A percentile compares a stretch with the other conserved stretches of the same genome.
Conservation (phyloP, 495 filamentous ascomycete species). For the Annulohypoxylon nitens region DNA sequence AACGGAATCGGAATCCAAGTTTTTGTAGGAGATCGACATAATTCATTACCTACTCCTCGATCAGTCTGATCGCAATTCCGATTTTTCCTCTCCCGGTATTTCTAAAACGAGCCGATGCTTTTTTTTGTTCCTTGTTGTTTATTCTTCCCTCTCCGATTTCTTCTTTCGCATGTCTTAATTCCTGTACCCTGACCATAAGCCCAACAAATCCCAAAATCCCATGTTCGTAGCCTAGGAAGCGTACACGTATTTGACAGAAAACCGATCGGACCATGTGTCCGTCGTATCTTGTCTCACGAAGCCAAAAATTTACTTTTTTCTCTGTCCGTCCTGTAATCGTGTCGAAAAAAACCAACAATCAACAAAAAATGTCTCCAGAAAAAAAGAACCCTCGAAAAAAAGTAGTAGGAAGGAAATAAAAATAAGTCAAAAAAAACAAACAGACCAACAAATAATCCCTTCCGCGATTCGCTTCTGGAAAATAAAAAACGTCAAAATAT, state of each 20-base stretch:
- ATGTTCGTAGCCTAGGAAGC: constrained; percentile 17
- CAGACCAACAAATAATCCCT: constrained; percentile 22
- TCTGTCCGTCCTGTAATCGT: constrained; percentile 44
- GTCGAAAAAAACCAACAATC: constrained; percentile 19
- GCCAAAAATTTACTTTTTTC: constrained; percentile 46
- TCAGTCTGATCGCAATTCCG: constrained; percentile 28
- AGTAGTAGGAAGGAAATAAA: constrained; percentile 34
- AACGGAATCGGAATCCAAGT: constrained; percentile 9
- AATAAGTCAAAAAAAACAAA: not conserved
- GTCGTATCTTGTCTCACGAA: constrained; percentile 20
- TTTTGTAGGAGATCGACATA: constrained; percentile 42
- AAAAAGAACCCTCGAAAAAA: constrained; percentile 38
- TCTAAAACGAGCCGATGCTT: constrained; percentile 25
- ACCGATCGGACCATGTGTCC: constrained; percentile 30
- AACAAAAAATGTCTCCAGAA: constrained; percentile 6
- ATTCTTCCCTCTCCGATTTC: constrained; percentile 13
- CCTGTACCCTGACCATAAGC: constrained; percentile 17
- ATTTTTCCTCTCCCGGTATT: constrained; percentile 10
- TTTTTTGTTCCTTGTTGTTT: constrained; percentile 18
- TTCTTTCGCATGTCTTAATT: constrained; percentile 24
- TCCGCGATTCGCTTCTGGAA: constrained; percentile 22
- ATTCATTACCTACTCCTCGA: constrained; percentile 43
- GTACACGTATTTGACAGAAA: constrained; percentile 27
- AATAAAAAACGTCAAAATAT: constrained; percentile 28
- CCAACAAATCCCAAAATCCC: constrained; percentile 36